Conservation (phyloP, 2,329 filamentous ascomycete genomes). For the Byssothecium circinans region DNA sequence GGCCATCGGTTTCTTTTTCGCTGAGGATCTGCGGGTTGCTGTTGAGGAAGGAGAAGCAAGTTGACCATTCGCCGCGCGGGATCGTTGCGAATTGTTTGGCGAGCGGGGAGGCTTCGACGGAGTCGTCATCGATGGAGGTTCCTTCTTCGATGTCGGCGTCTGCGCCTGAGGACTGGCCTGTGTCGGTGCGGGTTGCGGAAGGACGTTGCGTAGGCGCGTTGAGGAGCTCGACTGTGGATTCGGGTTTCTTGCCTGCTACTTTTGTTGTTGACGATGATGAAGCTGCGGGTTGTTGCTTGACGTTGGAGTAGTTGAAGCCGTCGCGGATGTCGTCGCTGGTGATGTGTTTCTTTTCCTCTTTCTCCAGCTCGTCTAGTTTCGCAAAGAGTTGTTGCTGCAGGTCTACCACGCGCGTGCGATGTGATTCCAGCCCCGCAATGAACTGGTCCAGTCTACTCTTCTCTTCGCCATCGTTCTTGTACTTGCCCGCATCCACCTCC, state of each 20-base stretch:
- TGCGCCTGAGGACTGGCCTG: slow-evolving; percentile 57
- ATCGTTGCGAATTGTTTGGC: slow-evolving; percentile 84
- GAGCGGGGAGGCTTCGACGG: slow-evolving; percentile 73
- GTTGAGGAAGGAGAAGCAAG: slow-evolving; percentile 76
- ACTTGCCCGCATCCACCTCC: slow-evolving; percentile 72
- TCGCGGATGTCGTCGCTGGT: slow-evolving; percentile 88
- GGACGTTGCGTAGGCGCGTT: slow-evolving; percentile 64
- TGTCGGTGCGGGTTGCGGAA: slow-evolving; percentile 42
- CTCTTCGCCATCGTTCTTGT: slow-evolving; percentile 48
- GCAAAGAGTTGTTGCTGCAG: slow-evolving; percentile 73
- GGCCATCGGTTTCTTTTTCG: slow-evolving; percentile 86
- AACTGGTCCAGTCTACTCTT: slow-evolving; percentile 69
- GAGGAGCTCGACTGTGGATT: slow-evolving; percentile 65
- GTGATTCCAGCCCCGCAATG: slow-evolving; percentile 73
- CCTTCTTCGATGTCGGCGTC: slow-evolving; percentile 65
- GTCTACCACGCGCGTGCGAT: slow-evolving; percentile 74
- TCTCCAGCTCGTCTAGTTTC: slow-evolving; percentile 80
- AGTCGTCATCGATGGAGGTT: slow-evolving; percentile 60
- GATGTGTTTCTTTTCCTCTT: slow-evolving; percentile 84
- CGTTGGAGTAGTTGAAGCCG: slow-evolving; percentile 85
- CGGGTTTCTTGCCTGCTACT: slow-evolving; percentile 15
- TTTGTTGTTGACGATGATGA: slow-evolving; percentile 35
- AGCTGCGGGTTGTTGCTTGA: slow-evolving; percentile 51
- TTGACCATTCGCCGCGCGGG: slow-evolving; percentile 70
- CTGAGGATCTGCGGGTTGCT: slow-evolving; percentile 75